Evolutionary conservation across 2,329 filamentous ascomycete genomes (phyloP).

Genomic region (Penicillium brasilianum): DNA sequence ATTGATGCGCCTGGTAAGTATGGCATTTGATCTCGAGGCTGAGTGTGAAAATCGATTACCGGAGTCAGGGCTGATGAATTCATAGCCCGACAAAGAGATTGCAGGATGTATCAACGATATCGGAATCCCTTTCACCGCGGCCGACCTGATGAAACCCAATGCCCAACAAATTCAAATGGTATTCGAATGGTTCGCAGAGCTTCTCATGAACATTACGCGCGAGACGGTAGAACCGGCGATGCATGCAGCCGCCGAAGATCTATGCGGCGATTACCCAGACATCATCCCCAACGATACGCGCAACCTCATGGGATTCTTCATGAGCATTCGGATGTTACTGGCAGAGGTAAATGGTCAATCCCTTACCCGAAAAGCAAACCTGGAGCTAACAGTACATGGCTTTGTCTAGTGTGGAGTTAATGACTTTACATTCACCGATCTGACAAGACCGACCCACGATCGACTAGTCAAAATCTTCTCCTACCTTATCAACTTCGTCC

Average conservation of each 20-base stretch:
- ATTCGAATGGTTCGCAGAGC: constrained; percentile 95
- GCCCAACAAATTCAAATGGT: constrained; percentile 95
- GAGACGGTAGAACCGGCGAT: constrained; percentile 94
- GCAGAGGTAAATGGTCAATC: constrained; percentile 57
- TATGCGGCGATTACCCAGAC: constrained; percentile 83
- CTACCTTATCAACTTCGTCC: constrained; percentile 98
- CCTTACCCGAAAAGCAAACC: neutral
- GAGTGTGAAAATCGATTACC: neutral
- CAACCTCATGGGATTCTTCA: constrained; percentile 95
- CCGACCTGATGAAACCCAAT: constrained; percentile 92
- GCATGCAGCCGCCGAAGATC: constrained; percentile 85
- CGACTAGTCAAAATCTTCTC: constrained; percentile 94
- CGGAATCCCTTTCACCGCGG: constrained; percentile 82
- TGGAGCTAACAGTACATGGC: neutral
- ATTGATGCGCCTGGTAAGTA: constrained; percentile 60
- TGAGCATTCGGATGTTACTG: constrained; percentile 78
- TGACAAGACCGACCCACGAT: constrained; percentile 88
- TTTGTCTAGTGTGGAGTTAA: constrained; percentile 75
- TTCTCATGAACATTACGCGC: constrained; percentile 90
- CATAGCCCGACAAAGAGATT: constrained; percentile 74
- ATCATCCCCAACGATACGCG: constrained; percentile 84
- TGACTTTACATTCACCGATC: constrained; percentile 90
- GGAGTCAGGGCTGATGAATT: constrained; percentile 19
- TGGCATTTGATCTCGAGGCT: neutral
- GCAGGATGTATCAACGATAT: constrained; percentile 97